These are phyloP conservation scores for Platanthera zijinensis DNA, from an alignment of 106 monocot genomes.

Conservation along the genomic window DNA sequence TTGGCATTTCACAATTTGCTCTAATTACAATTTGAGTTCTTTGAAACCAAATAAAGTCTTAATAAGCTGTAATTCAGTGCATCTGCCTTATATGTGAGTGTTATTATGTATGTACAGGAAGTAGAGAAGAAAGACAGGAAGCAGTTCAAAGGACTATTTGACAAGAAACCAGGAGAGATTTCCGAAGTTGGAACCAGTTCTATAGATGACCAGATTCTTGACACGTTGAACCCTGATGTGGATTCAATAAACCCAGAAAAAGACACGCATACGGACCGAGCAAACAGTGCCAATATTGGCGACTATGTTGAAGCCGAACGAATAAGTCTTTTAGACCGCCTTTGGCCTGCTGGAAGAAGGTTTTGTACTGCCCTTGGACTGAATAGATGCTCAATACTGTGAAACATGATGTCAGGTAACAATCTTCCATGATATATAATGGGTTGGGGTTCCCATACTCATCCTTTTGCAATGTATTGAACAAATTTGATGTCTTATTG, in stretches of 20 bases:
- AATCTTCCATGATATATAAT: too few species aligned
- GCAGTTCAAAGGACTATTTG: constrained; percentile 91
- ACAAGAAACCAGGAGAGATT: constrained; percentile 95
- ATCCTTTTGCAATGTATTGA: too few species aligned
- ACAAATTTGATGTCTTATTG: too few species aligned
- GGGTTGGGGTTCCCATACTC: too few species aligned
- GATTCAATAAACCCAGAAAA: not conserved
- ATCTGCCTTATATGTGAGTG: not conserved
- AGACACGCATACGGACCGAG: not conserved
- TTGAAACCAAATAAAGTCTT: too few species aligned
- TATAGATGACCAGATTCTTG: constrained; percentile 1
- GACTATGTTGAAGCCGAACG: constrained; percentile 19
- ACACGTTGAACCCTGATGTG: not conserved
- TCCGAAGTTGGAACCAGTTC: constrained; percentile 43
- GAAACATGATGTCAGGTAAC: constrained; percentile 2
- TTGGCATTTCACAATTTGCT: not conserved
- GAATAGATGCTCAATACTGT: constrained; percentile 56
- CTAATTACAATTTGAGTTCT: not conserved
- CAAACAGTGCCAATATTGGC: not conserved
- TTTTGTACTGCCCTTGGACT: constrained; percentile 54
- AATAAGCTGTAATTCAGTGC: not conserved
- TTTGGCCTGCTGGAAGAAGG: constrained; percentile 66
- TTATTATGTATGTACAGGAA: constrained; percentile 30
- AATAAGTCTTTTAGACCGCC: constrained; percentile 39
- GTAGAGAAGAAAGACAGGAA: constrained; percentile 59